Base-by-base conservation (phyloP, 2,329 filamentous ascomycete species). In the Dichotomopilus funicola region DNA sequence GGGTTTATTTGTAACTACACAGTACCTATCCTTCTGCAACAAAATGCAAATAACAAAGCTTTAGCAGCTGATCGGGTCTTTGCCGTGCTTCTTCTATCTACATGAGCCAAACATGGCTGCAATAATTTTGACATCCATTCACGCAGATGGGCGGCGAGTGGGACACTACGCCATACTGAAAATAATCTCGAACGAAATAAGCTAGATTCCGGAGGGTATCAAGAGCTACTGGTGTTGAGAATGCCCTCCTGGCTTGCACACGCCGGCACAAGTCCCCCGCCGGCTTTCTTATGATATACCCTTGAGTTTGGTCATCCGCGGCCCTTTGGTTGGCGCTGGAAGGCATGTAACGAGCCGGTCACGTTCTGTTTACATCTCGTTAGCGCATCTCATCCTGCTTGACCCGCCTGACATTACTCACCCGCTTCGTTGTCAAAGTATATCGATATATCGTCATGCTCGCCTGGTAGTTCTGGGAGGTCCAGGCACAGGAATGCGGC, bases 371-470 rank as follows among this genome's bases (percentile, higher is more conserved):
- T 43, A 12, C 19, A 44, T 38, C 9, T 47, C 41, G 53, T 61
- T 46, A 58, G 59, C 35, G 41, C 6, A 31, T n/a, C n/a, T 52
- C 43, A 41, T 11, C 33, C 33, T 40, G 11, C 34, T 36, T 8
- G 6, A 35, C 27, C 5, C 33, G 44, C 10, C 46, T 11, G 41
- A 5, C 40, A n/a, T 8, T 37, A 78, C 86, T 75, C 72, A 91
- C 88, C 87, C 65, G 79, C 75, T 68, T 89, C 87, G 46, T 78
- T 85, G 61, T 95, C 90, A 75, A 96, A 96, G 58, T 86, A 72
- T 65, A 96, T 85, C 9, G 86, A 81, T 62, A 96, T 89, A 73
- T 96, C 91, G 69, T 96, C 91, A 71, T 96, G 90, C 73, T 96
- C 91, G 50, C 89, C 89, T 1, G 91, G 89, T 70, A 95, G 88